These are phyloP conservation scores for slime mould (Dictyostelium discoideum) DNA, from an alignment of 78 protist species.

Conservation along the genomic window dicty_2.7 NC_007090.3:252001-252500, in stretches of 20 bases:
- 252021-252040: background rate
- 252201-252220: background rate
- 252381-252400: too few species aligned
- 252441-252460: conserved; percentile 3
- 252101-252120: background rate
- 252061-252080: background rate
- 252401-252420: too few species aligned
- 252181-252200: background rate
- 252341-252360: too few species aligned
- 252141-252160: conserved; percentile 18
- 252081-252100: background rate
- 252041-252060: background rate
- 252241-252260: conserved; percentile 7
- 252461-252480: too few species aligned
- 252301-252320: too few species aligned
- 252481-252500: background rate
- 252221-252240: background rate
- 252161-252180: background rate
- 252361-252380: too few species aligned
- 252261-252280: background rate
- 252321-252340: too few species aligned
- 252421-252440: background rate
- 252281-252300: background rate
- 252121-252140: conserved; percentile 9
- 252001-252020: conserved; percentile 2